Conservation (phyloP, 2,329 filamentous ascomycete genomes). For the Paraphoma chrysanthemicola region DNA sequence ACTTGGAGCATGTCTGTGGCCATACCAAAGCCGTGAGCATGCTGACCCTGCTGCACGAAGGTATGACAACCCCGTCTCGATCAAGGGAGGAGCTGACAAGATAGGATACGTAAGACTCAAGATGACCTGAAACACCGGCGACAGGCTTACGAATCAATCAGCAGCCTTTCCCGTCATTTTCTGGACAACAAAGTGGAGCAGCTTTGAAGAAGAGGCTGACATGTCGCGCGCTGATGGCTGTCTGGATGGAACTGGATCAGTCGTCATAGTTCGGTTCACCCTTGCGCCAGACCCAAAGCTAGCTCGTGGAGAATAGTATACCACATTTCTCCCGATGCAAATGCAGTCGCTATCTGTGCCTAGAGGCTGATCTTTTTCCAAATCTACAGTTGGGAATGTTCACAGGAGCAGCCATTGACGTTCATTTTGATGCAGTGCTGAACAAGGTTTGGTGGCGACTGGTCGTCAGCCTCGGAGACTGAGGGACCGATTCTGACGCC, state of each 20-base stretch:
- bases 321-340: background rate
- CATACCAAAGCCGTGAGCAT: no score
- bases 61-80: constrained; percentile 6
- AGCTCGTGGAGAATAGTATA: background rate
- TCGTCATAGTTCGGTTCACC: background rate
- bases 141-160: constrained; percentile 45
- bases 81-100: constrained; percentile 15
- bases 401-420: background rate
- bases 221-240: constrained; percentile 17
- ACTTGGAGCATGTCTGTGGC: no score
- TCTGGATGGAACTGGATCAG: constrained; percentile 10
- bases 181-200: constrained; percentile 9
- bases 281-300: background rate
- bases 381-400: background rate
- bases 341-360: background rate
- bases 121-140: constrained; percentile 36
- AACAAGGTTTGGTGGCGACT: constrained; percentile 28
- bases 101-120: constrained; percentile 12
- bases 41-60: background rate
- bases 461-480: constrained; percentile 38
- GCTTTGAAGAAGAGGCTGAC: constrained; percentile 22
- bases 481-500: constrained; percentile 39
- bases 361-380: background rate
- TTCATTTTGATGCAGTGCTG: constrained; percentile 1
- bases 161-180: constrained; percentile 17